Conservation (phyloP, 1,284 basidiomycete genomes). For the Pseudozyma sp. region DNA sequence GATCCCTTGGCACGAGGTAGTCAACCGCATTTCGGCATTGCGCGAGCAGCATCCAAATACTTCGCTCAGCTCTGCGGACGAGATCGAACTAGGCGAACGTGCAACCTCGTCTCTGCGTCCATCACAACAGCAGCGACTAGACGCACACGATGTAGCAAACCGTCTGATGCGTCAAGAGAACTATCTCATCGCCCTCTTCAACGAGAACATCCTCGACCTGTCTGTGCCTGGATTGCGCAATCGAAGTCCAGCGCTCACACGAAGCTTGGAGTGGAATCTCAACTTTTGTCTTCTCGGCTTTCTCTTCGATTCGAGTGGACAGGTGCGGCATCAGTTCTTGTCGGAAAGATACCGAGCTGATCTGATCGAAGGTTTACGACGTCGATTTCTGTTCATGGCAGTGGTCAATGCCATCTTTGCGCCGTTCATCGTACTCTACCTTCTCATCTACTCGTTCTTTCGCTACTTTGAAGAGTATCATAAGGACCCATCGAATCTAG, state of each 20-base stretch:
- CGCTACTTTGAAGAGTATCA: slow-evolving; percentile 99
- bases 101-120: slow-evolving; percentile 44
- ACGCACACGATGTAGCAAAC: slow-evolving; percentile 96
- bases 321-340: slow-evolving; percentile 88
- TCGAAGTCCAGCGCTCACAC: slow-evolving; percentile 78
- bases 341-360: slow-evolving; percentile 82
- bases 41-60: slow-evolving; percentile 58
- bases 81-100: slow-evolving; percentile 69
- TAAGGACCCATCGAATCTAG: slow-evolving; percentile 94
- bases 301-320: slow-evolving; percentile 86
- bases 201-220: slow-evolving; percentile 92
- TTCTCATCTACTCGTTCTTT: slow-evolving; percentile 98
- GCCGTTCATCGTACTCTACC: slow-evolving; percentile 96
- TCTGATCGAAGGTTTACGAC: slow-evolving; percentile 82
- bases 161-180: slow-evolving; percentile 98
- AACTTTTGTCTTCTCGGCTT: slow-evolving; percentile 94
- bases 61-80: slow-evolving; percentile 56
- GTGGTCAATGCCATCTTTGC: slow-evolving; percentile 93
- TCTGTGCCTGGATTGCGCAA: slow-evolving; percentile 74
- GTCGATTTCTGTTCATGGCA: slow-evolving; percentile 95
- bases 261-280: slow-evolving; percentile 94
- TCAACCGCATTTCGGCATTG: slow-evolving; percentile 77
- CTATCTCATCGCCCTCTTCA: slow-evolving; percentile 96
- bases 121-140: slow-evolving; percentile 68
- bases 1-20: slow-evolving; percentile 94